phyloP scores from a whole-genome alignment of 2,329 filamentous ascomycete genomes.

The Tolypocladium album region DNA sequence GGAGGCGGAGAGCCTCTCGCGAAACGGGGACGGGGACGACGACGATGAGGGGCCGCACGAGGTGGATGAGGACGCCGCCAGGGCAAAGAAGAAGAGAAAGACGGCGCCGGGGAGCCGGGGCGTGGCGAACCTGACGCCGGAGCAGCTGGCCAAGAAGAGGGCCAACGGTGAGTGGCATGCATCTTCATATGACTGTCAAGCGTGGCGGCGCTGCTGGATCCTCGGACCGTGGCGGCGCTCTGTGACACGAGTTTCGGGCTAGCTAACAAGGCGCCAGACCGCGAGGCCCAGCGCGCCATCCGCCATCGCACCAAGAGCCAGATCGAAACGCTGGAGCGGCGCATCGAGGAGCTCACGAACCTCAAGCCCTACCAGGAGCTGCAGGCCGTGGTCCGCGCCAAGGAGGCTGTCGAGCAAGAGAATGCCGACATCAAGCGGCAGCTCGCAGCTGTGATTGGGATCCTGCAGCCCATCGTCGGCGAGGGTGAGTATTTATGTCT shows the following conservation, averaged over 20 bases:
- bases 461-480: conserved; percentile 49
- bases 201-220: neutral
- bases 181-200: neutral
- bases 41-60: neutral
- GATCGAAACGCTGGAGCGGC: conserved; percentile 63
- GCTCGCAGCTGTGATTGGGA: conserved; percentile 52
- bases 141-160: conserved; percentile 60
- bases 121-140: conserved; percentile 57
- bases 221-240: neutral
- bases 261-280: conserved; percentile 38
- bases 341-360: conserved; percentile 64
- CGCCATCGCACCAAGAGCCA: conserved; percentile 71
- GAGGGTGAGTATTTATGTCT: conserved; percentile 8
- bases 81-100: conserved; percentile 36
- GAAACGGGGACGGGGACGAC: neutral
- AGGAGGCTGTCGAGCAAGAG: conserved; percentile 67
- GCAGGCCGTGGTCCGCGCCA: conserved; percentile 62
- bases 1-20: neutral
- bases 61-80: conserved; percentile 5
- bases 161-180: conserved; percentile 38
- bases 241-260: neutral
- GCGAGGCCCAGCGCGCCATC: conserved; percentile 78
- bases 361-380: conserved; percentile 79
- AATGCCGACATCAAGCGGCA: conserved; percentile 67
- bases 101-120: conserved; percentile 33